Evolutionary conservation across 2,329 filamentous ascomycete genomes (phyloP).

Genomic region (Penicillium sp.): DNA sequence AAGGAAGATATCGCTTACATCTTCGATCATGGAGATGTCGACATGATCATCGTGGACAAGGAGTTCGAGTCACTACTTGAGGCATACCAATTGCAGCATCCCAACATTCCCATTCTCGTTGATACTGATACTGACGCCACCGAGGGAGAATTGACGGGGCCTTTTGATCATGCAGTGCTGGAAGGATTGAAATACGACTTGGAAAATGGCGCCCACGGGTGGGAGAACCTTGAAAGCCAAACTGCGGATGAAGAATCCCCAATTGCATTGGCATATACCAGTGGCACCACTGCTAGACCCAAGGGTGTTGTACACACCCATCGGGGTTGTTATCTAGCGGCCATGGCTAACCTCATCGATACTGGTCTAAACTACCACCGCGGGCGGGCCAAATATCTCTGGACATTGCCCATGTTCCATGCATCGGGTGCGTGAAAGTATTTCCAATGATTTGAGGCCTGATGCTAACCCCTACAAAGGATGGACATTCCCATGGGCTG

Average conservation of each 20-base stretch:
- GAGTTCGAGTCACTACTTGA: conserved; percentile 71
- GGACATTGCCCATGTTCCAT: conserved; percentile 87
- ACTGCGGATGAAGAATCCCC: conserved; percentile 70
- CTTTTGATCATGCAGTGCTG: conserved; percentile 75
- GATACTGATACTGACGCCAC: conserved; percentile 79
- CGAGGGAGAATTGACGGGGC: conserved; percentile 67
- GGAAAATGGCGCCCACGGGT: conserved; percentile 62
- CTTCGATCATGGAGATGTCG: conserved; percentile 78
- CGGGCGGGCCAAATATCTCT: conserved; percentile 74
- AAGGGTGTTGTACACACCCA: conserved; percentile 94
- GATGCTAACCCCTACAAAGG: conserved; percentile 26
- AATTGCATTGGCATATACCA: conserved; percentile 87
- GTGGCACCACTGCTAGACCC: conserved; percentile 81
- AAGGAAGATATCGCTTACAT: conserved; percentile 85
- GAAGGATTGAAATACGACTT: conserved; percentile 72
- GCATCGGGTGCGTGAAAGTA: conserved; percentile 46
- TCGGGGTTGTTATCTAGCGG: conserved; percentile 77
- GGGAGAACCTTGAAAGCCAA: conserved; percentile 69
- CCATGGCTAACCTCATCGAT: conserved; percentile 81
- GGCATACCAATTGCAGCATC: conserved; percentile 57
- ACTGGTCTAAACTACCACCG: conserved; percentile 69
- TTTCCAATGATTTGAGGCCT: background rate
- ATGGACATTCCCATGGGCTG: conserved; percentile 87
- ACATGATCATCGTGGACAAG: conserved; percentile 77
- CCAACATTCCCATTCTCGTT: conserved; percentile 65